These are phyloP conservation scores for Allium sativum DNA, from an alignment of 106 monocot species.

Conservation along the genomic window DNA sequence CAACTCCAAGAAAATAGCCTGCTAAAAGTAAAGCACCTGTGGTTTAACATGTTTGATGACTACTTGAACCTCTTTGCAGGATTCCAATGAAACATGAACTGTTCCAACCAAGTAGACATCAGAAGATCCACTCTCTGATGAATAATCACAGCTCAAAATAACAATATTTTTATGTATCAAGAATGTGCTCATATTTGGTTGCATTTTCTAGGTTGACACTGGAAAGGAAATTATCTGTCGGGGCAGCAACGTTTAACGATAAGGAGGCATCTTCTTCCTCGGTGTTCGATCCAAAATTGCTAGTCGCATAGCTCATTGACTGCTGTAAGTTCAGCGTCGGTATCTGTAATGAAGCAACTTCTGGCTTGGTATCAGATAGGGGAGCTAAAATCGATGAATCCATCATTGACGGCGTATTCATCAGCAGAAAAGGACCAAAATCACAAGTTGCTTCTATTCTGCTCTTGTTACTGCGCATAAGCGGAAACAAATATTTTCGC, in stretches of 20 bases:
- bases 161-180: conserved; percentile 49
- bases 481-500: no score
- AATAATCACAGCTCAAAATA: conserved; percentile 58
- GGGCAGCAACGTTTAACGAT: no score
- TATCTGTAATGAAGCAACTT: neutral
- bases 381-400: neutral
- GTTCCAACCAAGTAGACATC: conserved; percentile 81
- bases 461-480: no score
- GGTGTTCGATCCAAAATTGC: neutral
- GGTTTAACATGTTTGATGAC: conserved; percentile 86
- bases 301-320: neutral
- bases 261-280: conserved; percentile 1
- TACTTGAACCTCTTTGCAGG: conserved; percentile 72
- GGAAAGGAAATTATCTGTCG: no score
- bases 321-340: neutral
- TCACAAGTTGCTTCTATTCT: no score
- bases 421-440: neutral
- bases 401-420: neutral
- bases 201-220: no score
- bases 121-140: conserved; percentile 42
- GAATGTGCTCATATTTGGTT: conserved; percentile 17
- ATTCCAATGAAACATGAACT: conserved; percentile 80
- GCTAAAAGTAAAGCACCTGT: conserved; percentile 63
- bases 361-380: neutral
- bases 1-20: conserved; percentile 91